Conservation (phyloP, 225 moss, liverwort and hornwort species). For the Pseudisothecium myosuroides region DNA sequence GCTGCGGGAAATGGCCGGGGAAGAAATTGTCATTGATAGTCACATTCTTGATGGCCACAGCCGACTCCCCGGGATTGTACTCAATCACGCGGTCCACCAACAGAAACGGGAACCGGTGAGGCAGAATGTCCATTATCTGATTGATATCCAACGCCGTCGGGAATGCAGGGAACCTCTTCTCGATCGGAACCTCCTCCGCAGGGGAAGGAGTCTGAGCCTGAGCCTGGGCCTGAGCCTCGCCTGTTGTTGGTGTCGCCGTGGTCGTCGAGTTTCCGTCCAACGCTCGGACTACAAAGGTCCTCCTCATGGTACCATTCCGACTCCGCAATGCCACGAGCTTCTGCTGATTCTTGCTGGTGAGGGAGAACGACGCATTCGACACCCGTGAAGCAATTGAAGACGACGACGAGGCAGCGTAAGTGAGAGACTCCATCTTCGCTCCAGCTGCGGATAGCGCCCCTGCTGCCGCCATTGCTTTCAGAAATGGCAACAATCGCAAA, state of each 20-base stretch:
- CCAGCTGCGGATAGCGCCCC: neutral
- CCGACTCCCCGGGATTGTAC: conserved; percentile 84
- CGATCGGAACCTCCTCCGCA: conserved; percentile 56
- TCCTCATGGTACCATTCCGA: neutral
- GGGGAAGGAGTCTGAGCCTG: neutral
- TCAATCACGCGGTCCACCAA: conserved; percentile 96
- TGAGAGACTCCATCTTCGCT: neutral
- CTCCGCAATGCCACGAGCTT: neutral
- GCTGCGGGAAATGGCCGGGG: conserved; percentile 92
- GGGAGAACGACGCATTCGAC: neutral
- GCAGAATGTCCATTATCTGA: conserved; percentile 64
- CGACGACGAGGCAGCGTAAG: neutral
- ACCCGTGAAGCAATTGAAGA: conserved; percentile 1
- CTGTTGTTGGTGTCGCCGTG: neutral
- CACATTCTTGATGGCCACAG: conserved; percentile 97
- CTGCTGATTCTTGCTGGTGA: neutral
- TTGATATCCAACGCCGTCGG: conserved; percentile 85
- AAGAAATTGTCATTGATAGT: conserved; percentile 99
- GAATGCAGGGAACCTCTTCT: conserved; percentile 84
- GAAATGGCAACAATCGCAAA: neutral
- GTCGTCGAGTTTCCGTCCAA: conserved; percentile 25
- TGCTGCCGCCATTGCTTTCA: conserved; percentile 8
- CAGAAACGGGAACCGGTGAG: conserved; percentile 77
- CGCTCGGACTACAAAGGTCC: conserved; percentile 3
- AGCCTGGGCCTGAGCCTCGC: neutral